Evolutionary conservation across 2,329 filamentous ascomycete species (phyloP), one percentile per base, ranked within the genome.

Genomic region (Fusarium multiceps): DNA sequence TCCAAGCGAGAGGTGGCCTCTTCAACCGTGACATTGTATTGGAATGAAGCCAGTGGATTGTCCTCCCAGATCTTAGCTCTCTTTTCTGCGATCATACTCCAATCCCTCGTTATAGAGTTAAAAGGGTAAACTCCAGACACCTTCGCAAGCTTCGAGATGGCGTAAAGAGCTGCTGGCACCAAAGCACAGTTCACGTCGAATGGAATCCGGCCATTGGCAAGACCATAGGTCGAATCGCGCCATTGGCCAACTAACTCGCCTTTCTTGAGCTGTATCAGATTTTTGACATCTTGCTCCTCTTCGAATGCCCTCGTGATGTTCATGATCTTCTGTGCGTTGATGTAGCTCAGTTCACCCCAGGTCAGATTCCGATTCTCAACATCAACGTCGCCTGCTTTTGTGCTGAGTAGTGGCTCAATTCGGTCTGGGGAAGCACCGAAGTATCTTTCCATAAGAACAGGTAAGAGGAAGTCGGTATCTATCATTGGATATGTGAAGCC

Each of bases 121-220:
- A 81, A 75, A 0, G 85, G 78, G 64, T 87, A 90, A 67, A 89
- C 82, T 2, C 84, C 85, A 1, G 81, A 78, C 4, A 57, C 32
- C 0, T 76, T 76, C 4, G 87, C 80, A 3, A 91, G 78, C 1
- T 81, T 80, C 4, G 85, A 83, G 40, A 91, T 89, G 3, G 88
- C 84, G 13, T 86, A 82, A 0, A 91, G 81, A 3, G 86, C 88
- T 3, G 89, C 88, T 0, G 89, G 89, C 0, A 86, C 86, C 0
- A 91, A 80, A 1, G 87, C 89, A 1, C 87, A 87, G 71, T 91
- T 91, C 25, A 91, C 88, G 65, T 90, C 85, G 72, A 88, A 91
- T 0, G 89, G 88, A n/a, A 90, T 87, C 1, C 86, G 82, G 3
- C 87, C 89, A 34, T 87, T 87, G 3, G 87, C 89, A 16, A 91